Percentiles rank a stretch among this genome's conserved stretches.
phyloP scores from a whole-genome alignment of 306 rosid genomes.

The Fragaria ananassa region DNA sequence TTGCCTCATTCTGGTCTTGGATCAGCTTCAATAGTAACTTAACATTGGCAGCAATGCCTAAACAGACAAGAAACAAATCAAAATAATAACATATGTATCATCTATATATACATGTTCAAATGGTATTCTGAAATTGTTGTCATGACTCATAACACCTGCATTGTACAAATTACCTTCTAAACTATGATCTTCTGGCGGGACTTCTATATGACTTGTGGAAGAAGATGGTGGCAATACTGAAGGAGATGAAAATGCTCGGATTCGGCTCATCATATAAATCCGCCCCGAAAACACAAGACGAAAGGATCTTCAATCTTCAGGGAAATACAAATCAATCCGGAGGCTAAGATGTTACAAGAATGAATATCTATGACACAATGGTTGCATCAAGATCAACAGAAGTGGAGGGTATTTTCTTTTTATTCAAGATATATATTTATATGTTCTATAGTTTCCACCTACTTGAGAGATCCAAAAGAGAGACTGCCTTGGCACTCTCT shows the following conservation, averaged over 20 bases:
- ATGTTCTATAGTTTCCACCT: not conserved
- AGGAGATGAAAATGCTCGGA: constrained; percentile 57
- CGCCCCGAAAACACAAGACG: constrained; percentile 17
- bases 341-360: constrained; percentile 6
- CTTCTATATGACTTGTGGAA: constrained; percentile 27
- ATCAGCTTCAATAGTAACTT: constrained; percentile 65
- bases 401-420: constrained; percentile 6
- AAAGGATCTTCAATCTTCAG: constrained; percentile 5
- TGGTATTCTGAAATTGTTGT: not conserved
- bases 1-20: constrained; percentile 72
- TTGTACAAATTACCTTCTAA: constrained; percentile 55
- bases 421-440: constrained; percentile 3
- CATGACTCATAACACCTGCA: not conserved
- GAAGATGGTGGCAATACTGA: constrained; percentile 39
- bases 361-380: constrained; percentile 6
- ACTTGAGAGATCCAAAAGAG: constrained; percentile 46
- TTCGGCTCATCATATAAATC: constrained; percentile 32
- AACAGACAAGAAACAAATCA: not conserved
- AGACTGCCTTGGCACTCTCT: constrained; percentile 44
- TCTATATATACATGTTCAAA: not conserved
- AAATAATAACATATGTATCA: not conserved
- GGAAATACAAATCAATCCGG: constrained; percentile 2
- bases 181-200: constrained; percentile 33
- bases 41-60: constrained; percentile 64
- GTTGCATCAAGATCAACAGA: constrained; percentile 15